These are phyloP conservation scores for Verbena officinalis DNA, from an alignment of 257 asterid genomes.

Conservation along the genomic window DNA sequence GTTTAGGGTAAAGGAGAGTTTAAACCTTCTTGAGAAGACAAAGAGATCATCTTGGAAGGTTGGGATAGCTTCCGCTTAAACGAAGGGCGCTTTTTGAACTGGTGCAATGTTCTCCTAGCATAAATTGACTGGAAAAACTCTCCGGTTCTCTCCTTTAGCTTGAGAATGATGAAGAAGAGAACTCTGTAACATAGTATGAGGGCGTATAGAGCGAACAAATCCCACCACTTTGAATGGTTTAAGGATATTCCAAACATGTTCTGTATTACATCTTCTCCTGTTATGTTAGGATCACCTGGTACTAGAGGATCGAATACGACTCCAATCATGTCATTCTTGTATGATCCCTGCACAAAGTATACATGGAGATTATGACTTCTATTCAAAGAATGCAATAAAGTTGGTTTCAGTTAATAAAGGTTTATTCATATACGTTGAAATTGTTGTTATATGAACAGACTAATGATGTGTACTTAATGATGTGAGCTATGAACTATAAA, in stretches of 20 bases:
- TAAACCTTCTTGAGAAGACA: slow-evolving; percentile 50
- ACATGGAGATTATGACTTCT: neutral
- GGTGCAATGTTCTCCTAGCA: slow-evolving; percentile 47
- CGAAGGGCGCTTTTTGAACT: slow-evolving; percentile 39
- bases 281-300: slow-evolving; percentile 63
- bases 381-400: neutral
- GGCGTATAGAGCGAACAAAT: slow-evolving; percentile 53
- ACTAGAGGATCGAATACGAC: slow-evolving; percentile 65
- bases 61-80: slow-evolving; percentile 41
- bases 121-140: slow-evolving; percentile 58
- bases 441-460: neutral
- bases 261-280: slow-evolving; percentile 56
- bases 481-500: neutral
- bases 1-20: slow-evolving; percentile 39
- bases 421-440: neutral
- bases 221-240: slow-evolving; percentile 85
- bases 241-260: slow-evolving; percentile 58
- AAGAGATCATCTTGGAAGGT: slow-evolving; percentile 30
- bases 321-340: slow-evolving; percentile 78
- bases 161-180: slow-evolving; percentile 61
- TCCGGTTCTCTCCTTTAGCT: slow-evolving; percentile 51
- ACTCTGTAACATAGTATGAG: slow-evolving; percentile 61
- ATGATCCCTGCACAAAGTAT: slow-evolving; percentile 53
- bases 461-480: neutral
- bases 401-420: no score